Evolutionary conservation across 1,284 basidiomycete species (phyloP).

Genomic region (Trametes polyzona): DNA sequence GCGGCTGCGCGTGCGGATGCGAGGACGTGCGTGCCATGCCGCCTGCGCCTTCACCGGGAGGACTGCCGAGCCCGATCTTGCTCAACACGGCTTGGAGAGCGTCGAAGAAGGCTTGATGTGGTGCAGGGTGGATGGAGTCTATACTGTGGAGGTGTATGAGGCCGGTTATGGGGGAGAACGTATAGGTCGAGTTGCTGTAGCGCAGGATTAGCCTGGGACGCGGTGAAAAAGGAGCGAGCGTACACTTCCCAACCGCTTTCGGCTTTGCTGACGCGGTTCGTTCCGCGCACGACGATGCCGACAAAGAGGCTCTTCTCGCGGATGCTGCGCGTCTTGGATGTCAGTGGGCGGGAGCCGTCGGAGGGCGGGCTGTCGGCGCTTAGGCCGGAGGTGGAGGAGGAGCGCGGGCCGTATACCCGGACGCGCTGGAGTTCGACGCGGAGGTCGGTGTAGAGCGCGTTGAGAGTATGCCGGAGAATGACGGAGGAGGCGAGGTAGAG

Average conservation of each 20-base stretch:
- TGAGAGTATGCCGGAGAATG: conserved; percentile 72
- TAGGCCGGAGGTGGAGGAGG: conserved; percentile 15
- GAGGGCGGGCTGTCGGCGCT: background rate
- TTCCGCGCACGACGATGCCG: conserved; percentile 57
- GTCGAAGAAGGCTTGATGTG: conserved; percentile 71
- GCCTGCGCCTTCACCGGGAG: conserved; percentile 20
- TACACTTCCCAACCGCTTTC: conserved; percentile 72
- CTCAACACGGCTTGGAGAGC: conserved; percentile 54
- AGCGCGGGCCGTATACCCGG: conserved; percentile 32
- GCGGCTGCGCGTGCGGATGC: background rate
- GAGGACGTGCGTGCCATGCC: conserved; percentile 16
- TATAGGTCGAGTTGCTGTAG: conserved; percentile 71
- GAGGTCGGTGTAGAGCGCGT: conserved; percentile 71
- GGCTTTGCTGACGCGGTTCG: conserved; percentile 61
- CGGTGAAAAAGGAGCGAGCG: conserved; percentile 33
- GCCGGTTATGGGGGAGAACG: conserved; percentile 67
- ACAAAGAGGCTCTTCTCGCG: conserved; percentile 60
- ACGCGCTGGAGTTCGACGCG: conserved; percentile 53
- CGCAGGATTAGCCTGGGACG: background rate
- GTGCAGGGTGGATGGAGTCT: conserved; percentile 74
- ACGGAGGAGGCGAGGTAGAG: conserved; percentile 72
- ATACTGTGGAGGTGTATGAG: conserved; percentile 65
- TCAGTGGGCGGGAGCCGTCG: conserved; percentile 19
- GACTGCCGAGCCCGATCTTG: conserved; percentile 34
- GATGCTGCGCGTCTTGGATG: conserved; percentile 17